phyloP scores from a whole-genome alignment of 1,284 basidiomycete genomes.

The Cystobasidium pallidum region DNA sequence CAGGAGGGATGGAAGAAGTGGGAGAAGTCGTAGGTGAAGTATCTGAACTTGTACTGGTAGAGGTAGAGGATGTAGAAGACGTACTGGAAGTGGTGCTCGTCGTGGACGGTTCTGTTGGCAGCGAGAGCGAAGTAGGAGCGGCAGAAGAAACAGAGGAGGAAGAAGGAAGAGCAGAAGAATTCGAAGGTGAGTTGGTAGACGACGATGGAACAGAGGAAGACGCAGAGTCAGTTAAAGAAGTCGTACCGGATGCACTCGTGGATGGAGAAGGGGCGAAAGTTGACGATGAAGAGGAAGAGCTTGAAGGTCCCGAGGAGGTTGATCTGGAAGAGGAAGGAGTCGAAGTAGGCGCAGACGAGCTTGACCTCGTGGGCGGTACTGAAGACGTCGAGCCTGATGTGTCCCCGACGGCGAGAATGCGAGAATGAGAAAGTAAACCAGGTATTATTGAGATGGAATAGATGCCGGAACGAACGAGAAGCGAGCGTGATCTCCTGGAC shows the following conservation, averaged over 20 bases:
- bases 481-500: not conserved
- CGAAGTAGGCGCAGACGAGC: not conserved
- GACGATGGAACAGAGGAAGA: slow-evolving; percentile 20
- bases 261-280: slow-evolving; percentile 2
- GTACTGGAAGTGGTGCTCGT: slow-evolving; percentile 35
- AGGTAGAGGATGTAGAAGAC: slow-evolving; percentile 26
- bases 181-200: slow-evolving; percentile 14
- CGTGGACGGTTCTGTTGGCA: slow-evolving; percentile 7
- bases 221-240: slow-evolving; percentile 19
- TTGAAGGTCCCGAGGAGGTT: not conserved
- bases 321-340: not conserved
- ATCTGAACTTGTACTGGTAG: slow-evolving; percentile 12
- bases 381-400: slow-evolving; percentile 29
- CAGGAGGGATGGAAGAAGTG: not conserved
- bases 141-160: not conserved
- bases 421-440: not conserved
- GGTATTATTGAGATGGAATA: not conserved
- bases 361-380: slow-evolving; percentile 6
- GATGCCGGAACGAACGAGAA: not conserved
- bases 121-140: not conserved
- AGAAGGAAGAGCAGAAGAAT: not conserved
- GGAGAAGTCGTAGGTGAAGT: slow-evolving; percentile 30
- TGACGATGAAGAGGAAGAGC: slow-evolving; percentile 1
- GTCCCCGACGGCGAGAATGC: not conserved
- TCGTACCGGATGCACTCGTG: slow-evolving; percentile 5